Evolutionary conservation across 225 moss, liverwort and hornwort species (phyloP).

Genomic region (Asterella californica): DNA sequence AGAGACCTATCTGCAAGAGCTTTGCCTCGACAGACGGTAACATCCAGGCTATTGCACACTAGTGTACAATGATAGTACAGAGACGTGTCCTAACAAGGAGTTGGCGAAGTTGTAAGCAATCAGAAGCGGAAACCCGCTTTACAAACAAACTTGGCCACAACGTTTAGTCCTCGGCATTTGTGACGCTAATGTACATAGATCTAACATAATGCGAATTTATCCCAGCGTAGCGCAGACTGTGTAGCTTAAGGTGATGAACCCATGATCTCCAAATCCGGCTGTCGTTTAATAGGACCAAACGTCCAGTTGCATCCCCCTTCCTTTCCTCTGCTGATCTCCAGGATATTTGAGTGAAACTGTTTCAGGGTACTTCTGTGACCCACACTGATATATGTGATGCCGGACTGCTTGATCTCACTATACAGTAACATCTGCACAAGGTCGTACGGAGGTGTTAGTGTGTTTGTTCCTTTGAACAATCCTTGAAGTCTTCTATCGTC

Average conservation of each 20-base stretch:
- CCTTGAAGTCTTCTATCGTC: not conserved
- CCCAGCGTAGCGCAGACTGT: not conserved
- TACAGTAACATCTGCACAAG: slow-evolving; percentile 66
- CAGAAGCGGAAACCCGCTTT: not conserved
- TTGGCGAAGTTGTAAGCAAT: not conserved
- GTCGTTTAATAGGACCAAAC: slow-evolving; percentile 40
- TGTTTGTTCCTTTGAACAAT: not conserved
- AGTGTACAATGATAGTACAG: slow-evolving; percentile 2
- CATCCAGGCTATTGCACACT: not conserved
- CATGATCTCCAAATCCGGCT: slow-evolving; percentile 2
- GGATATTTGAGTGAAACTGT: slow-evolving; percentile 62
- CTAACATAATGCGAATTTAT: not conserved
- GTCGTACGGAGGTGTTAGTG: not conserved
- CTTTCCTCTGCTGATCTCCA: slow-evolving; percentile 50
- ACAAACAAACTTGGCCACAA: not conserved
- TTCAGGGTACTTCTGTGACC: slow-evolving; percentile 87
- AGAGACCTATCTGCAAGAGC: not conserved
- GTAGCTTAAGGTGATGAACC: not conserved
- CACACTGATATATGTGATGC: slow-evolving; percentile 88
- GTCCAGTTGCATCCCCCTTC: slow-evolving; percentile 56
- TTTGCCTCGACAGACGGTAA: not conserved
- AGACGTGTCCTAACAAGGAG: not conserved
- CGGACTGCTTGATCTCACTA: slow-evolving; percentile 62
- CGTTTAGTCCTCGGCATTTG: not conserved
- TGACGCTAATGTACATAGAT: not conserved